phyloP scores from a whole-genome alignment of 176 grass and related monocot genomes.

The Otatea glauca region DNA sequence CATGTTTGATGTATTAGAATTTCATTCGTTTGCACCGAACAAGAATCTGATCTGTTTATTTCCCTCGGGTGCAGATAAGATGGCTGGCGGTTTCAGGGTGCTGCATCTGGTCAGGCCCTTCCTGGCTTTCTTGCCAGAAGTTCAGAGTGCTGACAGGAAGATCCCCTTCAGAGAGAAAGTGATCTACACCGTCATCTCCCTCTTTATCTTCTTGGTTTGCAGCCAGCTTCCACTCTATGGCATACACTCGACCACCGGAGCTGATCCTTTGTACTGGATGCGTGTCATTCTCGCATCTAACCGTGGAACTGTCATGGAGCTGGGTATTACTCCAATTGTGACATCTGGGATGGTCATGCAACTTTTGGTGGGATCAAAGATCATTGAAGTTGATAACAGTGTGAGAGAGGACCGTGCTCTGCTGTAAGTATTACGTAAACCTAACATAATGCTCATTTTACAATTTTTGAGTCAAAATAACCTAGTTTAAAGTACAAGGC shows the following conservation, averaged over 20 bases:
- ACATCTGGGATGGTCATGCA: conserved; percentile 5
- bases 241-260: conserved; percentile 92
- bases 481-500: neutral
- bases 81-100: neutral
- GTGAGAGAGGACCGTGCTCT: conserved; percentile 7
- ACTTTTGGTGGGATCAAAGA: conserved; percentile 72
- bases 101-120: conserved; percentile 61
- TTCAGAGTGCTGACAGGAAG: conserved; percentile 87
- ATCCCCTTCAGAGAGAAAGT: conserved; percentile 93
- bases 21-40: neutral
- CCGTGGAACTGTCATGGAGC: conserved; percentile 12
- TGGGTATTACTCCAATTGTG: conserved; percentile 86
- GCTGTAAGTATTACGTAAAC: neutral
- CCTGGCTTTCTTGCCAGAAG: conserved; percentile 87
- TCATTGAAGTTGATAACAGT: conserved; percentile 31
- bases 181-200: conserved; percentile 89
- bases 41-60: neutral
- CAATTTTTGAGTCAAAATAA: neutral
- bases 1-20: neutral
- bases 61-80: conserved; percentile 1
- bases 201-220: conserved; percentile 96
- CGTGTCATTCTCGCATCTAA: conserved; percentile 52
- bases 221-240: conserved; percentile 95
- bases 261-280: conserved; percentile 97
- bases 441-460: neutral